Evolutionary conservation across 352 stramenopile species (phyloP).

Genomic region (Phytophthora boehmeriae): DNA sequence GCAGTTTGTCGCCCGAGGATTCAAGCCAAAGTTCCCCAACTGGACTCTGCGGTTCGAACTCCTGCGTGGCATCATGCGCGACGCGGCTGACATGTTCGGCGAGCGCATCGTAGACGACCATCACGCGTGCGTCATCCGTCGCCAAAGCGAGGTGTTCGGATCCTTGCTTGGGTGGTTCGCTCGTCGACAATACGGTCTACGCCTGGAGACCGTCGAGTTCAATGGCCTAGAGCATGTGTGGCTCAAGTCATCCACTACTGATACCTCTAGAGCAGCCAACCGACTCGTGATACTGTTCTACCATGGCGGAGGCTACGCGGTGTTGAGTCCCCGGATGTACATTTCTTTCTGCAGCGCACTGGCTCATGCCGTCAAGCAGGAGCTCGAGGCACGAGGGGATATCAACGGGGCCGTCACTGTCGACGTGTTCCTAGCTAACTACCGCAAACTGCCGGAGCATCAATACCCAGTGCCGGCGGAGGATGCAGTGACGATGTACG

Average conservation of each 20-base stretch:
- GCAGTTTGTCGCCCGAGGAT: slow-evolving; percentile 35
- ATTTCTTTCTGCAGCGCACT: slow-evolving; percentile 17
- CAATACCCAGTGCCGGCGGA: slow-evolving; percentile 26
- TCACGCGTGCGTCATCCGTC: slow-evolving; percentile 31
- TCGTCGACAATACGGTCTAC: slow-evolving; percentile 23
- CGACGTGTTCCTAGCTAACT: slow-evolving; percentile 38
- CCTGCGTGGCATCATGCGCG: slow-evolving; percentile 30
- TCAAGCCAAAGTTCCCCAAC: slow-evolving; percentile 40
- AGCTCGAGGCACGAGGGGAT: slow-evolving; percentile 1
- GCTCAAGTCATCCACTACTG: slow-evolving; percentile 16
- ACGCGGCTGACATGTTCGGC: slow-evolving; percentile 27
- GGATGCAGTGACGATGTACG: slow-evolving; percentile 32
- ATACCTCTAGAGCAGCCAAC: not conserved
- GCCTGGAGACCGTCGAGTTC: slow-evolving; percentile 28
- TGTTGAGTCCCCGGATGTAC: slow-evolving; percentile 30
- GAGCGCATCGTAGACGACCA: slow-evolving; percentile 27
- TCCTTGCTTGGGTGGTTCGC: slow-evolving; percentile 31
- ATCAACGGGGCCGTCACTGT: slow-evolving; percentile 5
- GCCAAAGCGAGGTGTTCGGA: slow-evolving; percentile 30
- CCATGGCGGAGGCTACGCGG: slow-evolving; percentile 44
- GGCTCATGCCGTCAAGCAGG: slow-evolving; percentile 13
- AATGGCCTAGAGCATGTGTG: slow-evolving; percentile 54
- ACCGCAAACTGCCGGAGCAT: slow-evolving; percentile 35
- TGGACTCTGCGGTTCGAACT: slow-evolving; percentile 58
- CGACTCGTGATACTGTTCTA: slow-evolving; percentile 43